Evolutionary conservation across 129 eudicot species (phyloP).

Genomic region (Flaveria sonorensis): DNA sequence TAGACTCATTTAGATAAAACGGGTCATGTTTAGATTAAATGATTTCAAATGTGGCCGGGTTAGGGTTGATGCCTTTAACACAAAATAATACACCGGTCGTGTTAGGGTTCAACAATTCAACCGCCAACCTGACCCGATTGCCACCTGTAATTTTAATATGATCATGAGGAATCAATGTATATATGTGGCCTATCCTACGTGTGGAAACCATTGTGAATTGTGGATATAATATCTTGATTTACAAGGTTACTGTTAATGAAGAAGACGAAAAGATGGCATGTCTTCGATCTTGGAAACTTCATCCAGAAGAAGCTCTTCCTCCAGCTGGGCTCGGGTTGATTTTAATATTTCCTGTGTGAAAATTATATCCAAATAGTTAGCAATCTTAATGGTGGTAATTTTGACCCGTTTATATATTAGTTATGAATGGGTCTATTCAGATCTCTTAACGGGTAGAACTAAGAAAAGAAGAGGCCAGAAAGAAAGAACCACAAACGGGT

Average conservation of each 20-base stretch:
- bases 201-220: slow-evolving; percentile 6
- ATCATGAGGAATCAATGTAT: slow-evolving; percentile 27
- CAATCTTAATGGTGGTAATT: background rate
- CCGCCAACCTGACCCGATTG: background rate
- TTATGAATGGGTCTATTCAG: background rate
- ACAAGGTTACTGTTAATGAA: slow-evolving; percentile 37
- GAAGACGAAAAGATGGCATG: slow-evolving; percentile 85
- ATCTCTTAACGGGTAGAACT: background rate
- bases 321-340: slow-evolving; percentile 66
- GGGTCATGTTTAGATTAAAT: background rate
- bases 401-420: slow-evolving; percentile 4
- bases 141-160: slow-evolving; percentile 14
- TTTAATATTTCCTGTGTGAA: slow-evolving; percentile 55
- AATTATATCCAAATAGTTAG: background rate
- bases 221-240: slow-evolving; percentile 23
- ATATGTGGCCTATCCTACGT: slow-evolving; percentile 29
- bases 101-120: background rate
- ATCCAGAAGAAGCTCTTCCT: slow-evolving; percentile 75
- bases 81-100: background rate
- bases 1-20: background rate
- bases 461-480: background rate
- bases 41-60: background rate
- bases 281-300: slow-evolving; percentile 76
- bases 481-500: background rate
- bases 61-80: background rate